Base-by-base conservation (phyloP, 1,139 yeast species). In the Protomyces macrosporus region DNA sequence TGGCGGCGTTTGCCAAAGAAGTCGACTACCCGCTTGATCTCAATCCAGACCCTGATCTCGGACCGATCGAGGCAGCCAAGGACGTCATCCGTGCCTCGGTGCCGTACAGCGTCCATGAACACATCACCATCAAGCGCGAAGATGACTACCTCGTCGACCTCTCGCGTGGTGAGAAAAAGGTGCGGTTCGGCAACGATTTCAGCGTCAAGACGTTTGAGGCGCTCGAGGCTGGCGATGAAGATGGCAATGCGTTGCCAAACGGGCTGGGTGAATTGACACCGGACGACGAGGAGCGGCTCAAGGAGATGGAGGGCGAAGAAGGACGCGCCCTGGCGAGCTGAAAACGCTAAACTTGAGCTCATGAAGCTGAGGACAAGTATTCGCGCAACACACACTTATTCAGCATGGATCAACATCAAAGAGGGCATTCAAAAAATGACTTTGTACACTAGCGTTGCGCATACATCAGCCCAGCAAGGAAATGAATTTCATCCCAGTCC, bases 81-180 rank as follows among this genome's bases (percentile, higher is more conserved):
- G 62, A 58, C 42, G 45, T 58, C 36, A 58, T 58, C 42, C 51
- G 62, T n/a, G 55, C 62, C 32, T 51, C 35, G 37, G 53, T 58
- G 4, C 62, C 62, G 9, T 58, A 58, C 32, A 51, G 56, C 30
- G 62, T 58, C 7, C 62, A 58, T 52, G 62, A 58, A 34, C 62
- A 58, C 37, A 58, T 55, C 33, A 58, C 62, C n/a, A 58, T 58
- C 52, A 58, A 58, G 45, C 56, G 62, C 16, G 62, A 58, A 33
- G 62, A 58, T 30, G 62, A 58, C 52, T 35, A 52, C 32, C 53
- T 36, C n/a, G 62, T 58, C 5, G 62, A 58, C 32, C 34, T 58
- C 10, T 58, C 62, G 9, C 42, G 62, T 7, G 62, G 62, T 14
- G 62, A 58, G 35, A 58, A 58, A 45, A 58, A 58, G 32, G 62